These are phyloP conservation scores for Phytophthora chlamydospora DNA, from an alignment of 352 stramenopile species.

Conservation along the genomic window DNA sequence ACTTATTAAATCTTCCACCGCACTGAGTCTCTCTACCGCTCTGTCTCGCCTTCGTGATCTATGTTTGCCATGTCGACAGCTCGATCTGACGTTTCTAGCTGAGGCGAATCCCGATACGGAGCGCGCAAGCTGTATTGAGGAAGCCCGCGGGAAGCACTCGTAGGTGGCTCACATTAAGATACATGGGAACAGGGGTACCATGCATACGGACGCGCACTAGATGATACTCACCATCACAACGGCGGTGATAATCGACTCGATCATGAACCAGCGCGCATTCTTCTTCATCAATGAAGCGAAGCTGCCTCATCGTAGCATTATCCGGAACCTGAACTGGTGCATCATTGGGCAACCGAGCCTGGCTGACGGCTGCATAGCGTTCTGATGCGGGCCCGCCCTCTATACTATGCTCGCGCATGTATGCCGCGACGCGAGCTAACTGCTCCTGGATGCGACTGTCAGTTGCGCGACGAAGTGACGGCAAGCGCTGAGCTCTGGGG, in stretches of 20 bases:
- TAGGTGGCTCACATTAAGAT: not conserved
- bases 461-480: too few species aligned
- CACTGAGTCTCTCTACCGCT: not conserved
- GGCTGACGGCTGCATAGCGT: constrained; percentile 4
- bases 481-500: too few species aligned
- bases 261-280: not conserved
- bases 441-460: too few species aligned
- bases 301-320: constrained; percentile 3
- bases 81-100: not conserved
- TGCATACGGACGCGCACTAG: not conserved
- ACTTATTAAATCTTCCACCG: constrained; percentile 8
- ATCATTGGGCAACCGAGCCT: constrained; percentile 1
- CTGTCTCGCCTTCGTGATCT: not conserved
- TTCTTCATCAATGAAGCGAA: constrained; percentile 3
- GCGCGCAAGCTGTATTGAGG: constrained; percentile 6
- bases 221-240: not conserved
- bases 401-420: constrained; percentile 7
- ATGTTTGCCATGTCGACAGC: not conserved
- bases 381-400: constrained; percentile 1
- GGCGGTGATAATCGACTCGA: not conserved
- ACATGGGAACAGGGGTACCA: not conserved
- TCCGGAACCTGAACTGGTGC: not conserved
- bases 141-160: too few species aligned
- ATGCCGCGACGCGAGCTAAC: not conserved
- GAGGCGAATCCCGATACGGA: not conserved